These are phyloP conservation scores for Pythium coloratum DNA, from an alignment of 352 stramenopile species.

Conservation along the genomic window DNA sequence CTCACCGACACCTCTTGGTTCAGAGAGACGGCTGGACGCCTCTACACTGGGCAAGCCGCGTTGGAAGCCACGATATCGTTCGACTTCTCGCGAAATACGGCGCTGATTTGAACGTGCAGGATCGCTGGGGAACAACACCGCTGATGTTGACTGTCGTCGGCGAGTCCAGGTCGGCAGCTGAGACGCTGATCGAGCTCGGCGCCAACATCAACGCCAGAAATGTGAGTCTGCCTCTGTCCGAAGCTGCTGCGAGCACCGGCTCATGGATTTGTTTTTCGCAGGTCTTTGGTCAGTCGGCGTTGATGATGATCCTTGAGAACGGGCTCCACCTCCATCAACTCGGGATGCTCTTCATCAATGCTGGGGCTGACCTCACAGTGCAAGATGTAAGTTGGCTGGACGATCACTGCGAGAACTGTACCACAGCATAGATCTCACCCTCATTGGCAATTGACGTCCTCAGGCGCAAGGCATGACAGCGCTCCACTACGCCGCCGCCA, in stretches of 20 bases:
- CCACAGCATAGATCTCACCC: too few species aligned
- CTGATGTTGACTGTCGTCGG: constrained; percentile 80
- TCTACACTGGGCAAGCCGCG: constrained; percentile 76
- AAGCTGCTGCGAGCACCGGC: neutral
- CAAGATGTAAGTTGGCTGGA: constrained; percentile 52
- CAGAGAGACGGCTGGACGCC: constrained; percentile 77
- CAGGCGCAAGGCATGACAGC: constrained; percentile 73
- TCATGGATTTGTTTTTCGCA: constrained; percentile 17
- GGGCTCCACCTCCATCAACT: constrained; percentile 62
- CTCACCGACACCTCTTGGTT: neutral
- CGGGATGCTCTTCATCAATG: constrained; percentile 75
- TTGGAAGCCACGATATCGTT: constrained; percentile 73
- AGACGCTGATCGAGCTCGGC: constrained; percentile 71
- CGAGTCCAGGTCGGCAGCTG: constrained; percentile 54
- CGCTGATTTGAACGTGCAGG: constrained; percentile 69
- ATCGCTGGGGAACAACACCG: constrained; percentile 74
- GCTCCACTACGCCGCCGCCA: constrained; percentile 62
- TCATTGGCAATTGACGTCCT: neutral
- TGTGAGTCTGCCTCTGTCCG: constrained; percentile 31
- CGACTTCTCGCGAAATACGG: constrained; percentile 77
- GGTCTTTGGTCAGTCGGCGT: constrained; percentile 71
- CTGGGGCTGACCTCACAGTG: constrained; percentile 50
- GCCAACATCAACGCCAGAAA: constrained; percentile 69
- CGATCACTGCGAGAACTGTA: neutral
- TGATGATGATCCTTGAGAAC: constrained; percentile 72